phyloP scores from a whole-genome alignment of 768 basidiomycete genomes.

The Tubosaeta sp. region DNA sequence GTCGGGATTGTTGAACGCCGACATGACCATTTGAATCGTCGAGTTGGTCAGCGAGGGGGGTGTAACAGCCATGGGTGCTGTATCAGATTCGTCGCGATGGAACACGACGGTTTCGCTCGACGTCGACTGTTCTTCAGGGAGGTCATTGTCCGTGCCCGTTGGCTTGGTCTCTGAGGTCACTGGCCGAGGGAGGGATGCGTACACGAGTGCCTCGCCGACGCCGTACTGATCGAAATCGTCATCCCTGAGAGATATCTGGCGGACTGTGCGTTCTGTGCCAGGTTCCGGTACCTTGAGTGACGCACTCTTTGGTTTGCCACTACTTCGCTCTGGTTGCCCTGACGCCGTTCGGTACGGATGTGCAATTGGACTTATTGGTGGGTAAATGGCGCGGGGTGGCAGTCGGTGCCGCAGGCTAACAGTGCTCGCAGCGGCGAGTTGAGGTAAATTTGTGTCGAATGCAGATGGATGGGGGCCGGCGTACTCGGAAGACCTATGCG shows the following conservation, averaged over 20 bases:
- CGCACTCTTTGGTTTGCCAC: background rate
- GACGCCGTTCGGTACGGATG: constrained; percentile 23
- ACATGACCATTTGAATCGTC: constrained; percentile 29
- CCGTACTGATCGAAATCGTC: constrained; percentile 46
- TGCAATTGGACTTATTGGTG: constrained; percentile 24
- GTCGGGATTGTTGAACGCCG: constrained; percentile 54
- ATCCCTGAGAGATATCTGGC: constrained; percentile 26
- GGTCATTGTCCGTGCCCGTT: background rate
- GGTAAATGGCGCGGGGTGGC: constrained; percentile 28
- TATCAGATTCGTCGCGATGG: constrained; percentile 38
- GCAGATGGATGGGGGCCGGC: constrained; percentile 40
- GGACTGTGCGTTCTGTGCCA: background rate
- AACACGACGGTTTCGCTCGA: background rate
- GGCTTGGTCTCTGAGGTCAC: background rate
- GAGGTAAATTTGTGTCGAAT: constrained; percentile 19
- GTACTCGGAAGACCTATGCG: constrained; percentile 31
- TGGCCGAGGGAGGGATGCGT: constrained; percentile 29
- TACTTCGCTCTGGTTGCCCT: background rate
- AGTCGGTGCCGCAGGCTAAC: constrained; percentile 35
- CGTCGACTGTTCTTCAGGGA: background rate
- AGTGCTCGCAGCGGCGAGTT: constrained; percentile 18
- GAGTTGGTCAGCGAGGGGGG: constrained; percentile 36
- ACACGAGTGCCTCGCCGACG: constrained; percentile 60
- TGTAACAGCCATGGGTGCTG: constrained; percentile 4
- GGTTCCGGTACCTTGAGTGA: background rate